Evolutionary conservation across 352 stramenopile genomes (phyloP).

Genomic region (Thraustochytrium sp.): DNA sequence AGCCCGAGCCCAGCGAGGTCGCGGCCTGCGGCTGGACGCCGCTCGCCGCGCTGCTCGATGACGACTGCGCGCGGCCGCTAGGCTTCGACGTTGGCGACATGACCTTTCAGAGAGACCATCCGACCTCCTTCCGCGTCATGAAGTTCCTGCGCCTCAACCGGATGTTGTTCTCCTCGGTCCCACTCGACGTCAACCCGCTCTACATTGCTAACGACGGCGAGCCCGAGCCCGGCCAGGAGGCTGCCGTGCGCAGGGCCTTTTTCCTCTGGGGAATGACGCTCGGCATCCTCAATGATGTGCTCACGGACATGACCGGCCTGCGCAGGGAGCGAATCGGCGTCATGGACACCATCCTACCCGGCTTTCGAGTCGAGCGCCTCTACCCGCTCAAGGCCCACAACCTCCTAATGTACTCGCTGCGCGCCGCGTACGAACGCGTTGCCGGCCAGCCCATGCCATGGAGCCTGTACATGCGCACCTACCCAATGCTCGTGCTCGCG

Average conservation of each 20-base stretch:
- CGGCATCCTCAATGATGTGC: conserved; percentile 20
- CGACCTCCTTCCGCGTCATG: neutral
- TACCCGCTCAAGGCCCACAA: neutral
- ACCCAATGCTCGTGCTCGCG: neutral
- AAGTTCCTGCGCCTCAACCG: neutral
- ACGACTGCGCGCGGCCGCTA: neutral
- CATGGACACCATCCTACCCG: neutral
- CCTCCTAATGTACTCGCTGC: neutral
- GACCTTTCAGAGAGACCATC: neutral
- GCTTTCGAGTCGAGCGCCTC: neutral
- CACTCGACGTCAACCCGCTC: neutral
- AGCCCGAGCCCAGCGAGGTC: neutral
- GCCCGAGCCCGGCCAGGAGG: neutral
- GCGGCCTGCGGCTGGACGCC: conserved; percentile 9
- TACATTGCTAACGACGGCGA: neutral
- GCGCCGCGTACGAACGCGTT: neutral
- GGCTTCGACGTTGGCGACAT: neutral
- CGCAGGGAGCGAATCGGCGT: neutral
- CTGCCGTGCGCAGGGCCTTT: neutral
- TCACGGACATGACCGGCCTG: neutral
- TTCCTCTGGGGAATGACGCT: conserved; percentile 38
- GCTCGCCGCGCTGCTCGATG: neutral
- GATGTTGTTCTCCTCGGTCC: conserved; percentile 12
- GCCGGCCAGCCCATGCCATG: conserved; percentile 2
- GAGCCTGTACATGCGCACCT: conserved; percentile 19